Conservation (phyloP, 108 stramenopile species). For the Schizochytrium sp. region DNA sequence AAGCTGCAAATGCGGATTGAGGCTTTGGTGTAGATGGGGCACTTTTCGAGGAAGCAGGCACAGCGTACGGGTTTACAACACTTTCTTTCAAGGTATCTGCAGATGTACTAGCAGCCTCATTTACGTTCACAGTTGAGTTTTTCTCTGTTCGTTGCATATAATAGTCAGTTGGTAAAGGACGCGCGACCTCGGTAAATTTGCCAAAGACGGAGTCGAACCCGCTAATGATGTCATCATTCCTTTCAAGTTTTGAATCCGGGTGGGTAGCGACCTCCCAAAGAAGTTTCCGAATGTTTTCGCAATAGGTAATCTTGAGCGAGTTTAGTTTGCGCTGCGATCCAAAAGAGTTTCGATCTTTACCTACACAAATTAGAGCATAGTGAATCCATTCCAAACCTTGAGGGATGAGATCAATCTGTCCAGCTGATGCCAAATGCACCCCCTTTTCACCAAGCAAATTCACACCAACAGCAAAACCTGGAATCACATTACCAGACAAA, state of each 20-base stretch:
- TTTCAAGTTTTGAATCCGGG: background rate
- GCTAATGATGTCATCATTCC: background rate
- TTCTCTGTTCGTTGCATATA: background rate
- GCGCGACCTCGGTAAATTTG: background rate
- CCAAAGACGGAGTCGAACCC: background rate
- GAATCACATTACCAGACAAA: background rate
- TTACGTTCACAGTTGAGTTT: background rate
- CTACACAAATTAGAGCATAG: background rate
- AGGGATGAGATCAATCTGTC: background rate
- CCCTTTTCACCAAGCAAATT: background rate
- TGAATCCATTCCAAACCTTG: background rate
- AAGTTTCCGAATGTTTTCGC: background rate
- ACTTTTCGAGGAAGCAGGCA: background rate
- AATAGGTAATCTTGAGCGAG: background rate
- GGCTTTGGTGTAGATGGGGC: background rate
- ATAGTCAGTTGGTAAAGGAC: background rate
- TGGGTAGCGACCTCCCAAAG: background rate
- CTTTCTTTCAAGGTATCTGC: background rate
- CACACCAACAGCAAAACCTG: conserved; percentile 1
- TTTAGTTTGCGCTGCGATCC: background rate
- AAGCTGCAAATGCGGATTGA: background rate
- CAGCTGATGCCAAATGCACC: background rate
- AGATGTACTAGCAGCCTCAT: background rate
- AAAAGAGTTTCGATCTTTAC: background rate
- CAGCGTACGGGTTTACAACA: background rate